These are phyloP conservation scores for Aspergillus oerlinghausenensis DNA, from an alignment of 2,329 filamentous ascomycete species.

Conservation along the genomic window DNA sequence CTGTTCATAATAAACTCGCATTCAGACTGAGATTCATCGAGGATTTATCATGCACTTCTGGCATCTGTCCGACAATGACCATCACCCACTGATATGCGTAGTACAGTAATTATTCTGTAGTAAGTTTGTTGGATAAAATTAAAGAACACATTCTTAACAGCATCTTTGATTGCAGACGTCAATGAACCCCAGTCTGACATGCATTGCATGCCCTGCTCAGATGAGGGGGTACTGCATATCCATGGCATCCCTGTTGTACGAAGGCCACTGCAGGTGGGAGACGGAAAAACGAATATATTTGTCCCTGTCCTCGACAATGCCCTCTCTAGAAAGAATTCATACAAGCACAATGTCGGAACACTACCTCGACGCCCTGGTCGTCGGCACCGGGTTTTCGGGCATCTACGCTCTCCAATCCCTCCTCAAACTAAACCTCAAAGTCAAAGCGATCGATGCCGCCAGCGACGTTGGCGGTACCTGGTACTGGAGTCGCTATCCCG, in stretches of 20 bases:
- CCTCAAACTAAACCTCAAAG: conserved; percentile 32
- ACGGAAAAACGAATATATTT: background rate
- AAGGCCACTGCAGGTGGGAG: background rate
- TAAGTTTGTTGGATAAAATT: no score
- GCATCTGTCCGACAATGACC: no score
- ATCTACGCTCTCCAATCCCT: conserved; percentile 35
- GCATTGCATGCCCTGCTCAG: background rate
- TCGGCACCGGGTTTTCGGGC: conserved; percentile 40
- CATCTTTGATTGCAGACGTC: no score
- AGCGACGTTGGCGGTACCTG: conserved; percentile 41
- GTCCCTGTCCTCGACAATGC: background rate
- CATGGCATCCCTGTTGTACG: background rate
- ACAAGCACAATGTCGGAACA: background rate
- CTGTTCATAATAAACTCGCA: no score
- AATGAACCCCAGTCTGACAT: background rate
- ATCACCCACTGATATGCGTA: no score
- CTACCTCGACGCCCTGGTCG: conserved; percentile 33
- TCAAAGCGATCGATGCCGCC: conserved; percentile 38
- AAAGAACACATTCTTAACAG: no score
- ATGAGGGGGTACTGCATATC: background rate
- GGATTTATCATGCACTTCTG: no score
- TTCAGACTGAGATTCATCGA: no score
- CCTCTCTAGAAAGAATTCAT: background rate
- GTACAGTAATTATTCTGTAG: no score
- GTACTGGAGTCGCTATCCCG: conserved; percentile 45